A percentile compares a stretch with the other conserved stretches of the same genome.
phyloP scores from a whole-genome alignment of 345 rosid species.

The Hibiscus tridactylites region DNA sequence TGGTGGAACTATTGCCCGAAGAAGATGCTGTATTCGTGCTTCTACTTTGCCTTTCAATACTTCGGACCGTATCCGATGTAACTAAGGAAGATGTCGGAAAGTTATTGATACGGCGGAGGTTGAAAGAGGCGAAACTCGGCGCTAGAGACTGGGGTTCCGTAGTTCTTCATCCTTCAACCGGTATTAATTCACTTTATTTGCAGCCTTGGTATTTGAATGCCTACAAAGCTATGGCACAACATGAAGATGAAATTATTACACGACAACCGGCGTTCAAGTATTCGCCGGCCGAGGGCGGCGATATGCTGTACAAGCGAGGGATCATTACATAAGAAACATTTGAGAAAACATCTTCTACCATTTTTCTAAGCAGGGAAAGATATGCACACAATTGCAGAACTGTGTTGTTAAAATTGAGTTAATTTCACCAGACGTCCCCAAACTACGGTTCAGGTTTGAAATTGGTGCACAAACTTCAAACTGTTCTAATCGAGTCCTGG shows the following conservation, averaged over 20 bases:
- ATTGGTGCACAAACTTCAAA: too few relatives aligned
- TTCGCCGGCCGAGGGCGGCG: slow-evolving; percentile 65
- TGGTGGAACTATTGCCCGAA: slow-evolving; percentile 56
- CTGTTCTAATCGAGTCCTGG: too few relatives aligned
- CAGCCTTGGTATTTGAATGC: slow-evolving; percentile 78
- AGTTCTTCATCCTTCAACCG: slow-evolving; percentile 25
- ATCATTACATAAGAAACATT: slow-evolving; percentile 26
- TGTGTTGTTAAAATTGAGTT: too few relatives aligned
- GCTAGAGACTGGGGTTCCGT: slow-evolving; percentile 83
- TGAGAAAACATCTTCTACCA: too few relatives aligned
- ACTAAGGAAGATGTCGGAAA: slow-evolving; percentile 62
- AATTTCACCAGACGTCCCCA: too few relatives aligned
- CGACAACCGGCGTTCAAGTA: slow-evolving; percentile 39
- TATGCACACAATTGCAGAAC: too few relatives aligned
- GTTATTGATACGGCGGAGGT: slow-evolving; percentile 50
- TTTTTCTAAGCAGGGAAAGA: too few relatives aligned
- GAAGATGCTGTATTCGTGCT: slow-evolving; percentile 67
- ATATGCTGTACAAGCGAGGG: slow-evolving; percentile 55
- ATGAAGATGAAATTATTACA: slow-evolving; percentile 19
- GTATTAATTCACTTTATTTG: slow-evolving; percentile 29
- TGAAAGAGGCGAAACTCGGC: slow-evolving; percentile 61
- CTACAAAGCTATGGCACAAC: slow-evolving; percentile 29
- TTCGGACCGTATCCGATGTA: slow-evolving; percentile 57
- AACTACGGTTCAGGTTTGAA: too few relatives aligned
- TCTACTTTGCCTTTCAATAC: slow-evolving; percentile 54